Percentiles rank a stretch among this genome's conserved stretches.
Conservation (phyloP, 2,329 filamentous ascomycete species). For the Ceratocystis smalleyi region DNA sequence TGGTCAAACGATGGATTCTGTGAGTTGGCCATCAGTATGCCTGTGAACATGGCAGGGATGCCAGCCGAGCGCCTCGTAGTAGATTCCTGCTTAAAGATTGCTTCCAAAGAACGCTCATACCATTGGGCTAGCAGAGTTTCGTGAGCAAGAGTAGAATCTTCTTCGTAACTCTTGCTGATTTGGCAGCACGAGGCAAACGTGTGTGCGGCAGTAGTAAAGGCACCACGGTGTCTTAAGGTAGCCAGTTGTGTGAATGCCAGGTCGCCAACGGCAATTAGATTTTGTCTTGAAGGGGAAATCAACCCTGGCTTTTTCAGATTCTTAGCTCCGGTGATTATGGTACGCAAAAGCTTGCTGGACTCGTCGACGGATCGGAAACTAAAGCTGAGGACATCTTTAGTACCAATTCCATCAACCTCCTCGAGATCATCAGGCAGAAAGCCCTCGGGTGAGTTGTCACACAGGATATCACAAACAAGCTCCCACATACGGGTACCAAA, state of each 20-base stretch:
- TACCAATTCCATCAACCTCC: conserved; percentile 54
- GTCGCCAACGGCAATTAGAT: conserved; percentile 52
- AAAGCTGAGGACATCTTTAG: conserved; percentile 83
- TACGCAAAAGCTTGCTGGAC: conserved; percentile 61
- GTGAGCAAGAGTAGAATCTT: conserved; percentile 19
- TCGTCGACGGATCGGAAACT: conserved; percentile 93
- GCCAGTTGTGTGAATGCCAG: conserved; percentile 71
- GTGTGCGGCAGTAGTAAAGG: conserved; percentile 81
- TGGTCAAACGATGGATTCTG: conserved; percentile 43
- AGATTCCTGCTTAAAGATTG: conserved; percentile 59
- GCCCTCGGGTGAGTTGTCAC: conserved; percentile 88
- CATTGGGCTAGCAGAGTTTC: conserved; percentile 44
- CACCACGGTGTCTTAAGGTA: conserved; percentile 72
- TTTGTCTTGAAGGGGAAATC: conserved; percentile 34
- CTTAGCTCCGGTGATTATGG: conserved; percentile 40
- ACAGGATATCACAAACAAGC: conserved; percentile 61
- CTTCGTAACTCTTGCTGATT: conserved; percentile 36
- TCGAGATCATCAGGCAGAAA: conserved; percentile 64
- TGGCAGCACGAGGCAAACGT: conserved; percentile 74
- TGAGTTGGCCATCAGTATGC: conserved; percentile 55
- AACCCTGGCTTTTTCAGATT: conserved; percentile 30
- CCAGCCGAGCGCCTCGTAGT: conserved; percentile 86
- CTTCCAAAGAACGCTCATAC: conserved; percentile 57
- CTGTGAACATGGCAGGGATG: conserved; percentile 72
- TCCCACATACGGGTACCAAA: conserved; percentile 60